Percentiles rank a stretch among this genome's conserved stretches.
phyloP scores from a whole-genome alignment of 257 asterid species.

The Plectranthus barbatus region DNA sequence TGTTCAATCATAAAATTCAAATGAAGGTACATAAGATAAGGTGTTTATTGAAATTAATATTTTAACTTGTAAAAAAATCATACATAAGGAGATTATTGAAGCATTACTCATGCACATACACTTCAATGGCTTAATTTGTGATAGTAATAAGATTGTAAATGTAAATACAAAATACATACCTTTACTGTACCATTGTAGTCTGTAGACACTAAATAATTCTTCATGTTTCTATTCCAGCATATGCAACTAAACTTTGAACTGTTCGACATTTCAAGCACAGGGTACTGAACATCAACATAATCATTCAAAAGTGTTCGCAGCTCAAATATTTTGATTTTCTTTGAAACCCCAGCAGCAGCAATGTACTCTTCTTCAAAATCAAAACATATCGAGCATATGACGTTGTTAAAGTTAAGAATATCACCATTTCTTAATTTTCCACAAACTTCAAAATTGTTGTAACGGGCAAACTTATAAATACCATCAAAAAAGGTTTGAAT shows the following conservation, averaged over 20 bases:
- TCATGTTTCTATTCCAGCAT: conserved; percentile 52
- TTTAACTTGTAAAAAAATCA: too few relatives aligned
- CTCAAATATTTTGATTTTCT: conserved; percentile 48
- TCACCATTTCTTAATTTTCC: conserved; percentile 33
- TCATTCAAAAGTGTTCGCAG: conserved; percentile 29
- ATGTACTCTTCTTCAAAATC: conserved; percentile 41
- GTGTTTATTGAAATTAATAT: too few relatives aligned
- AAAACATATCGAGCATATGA: conserved; percentile 42
- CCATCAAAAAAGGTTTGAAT: conserved; percentile 40
- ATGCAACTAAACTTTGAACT: conserved; percentile 39
- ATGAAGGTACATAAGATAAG: too few relatives aligned
- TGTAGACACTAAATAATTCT: conserved; percentile 37
- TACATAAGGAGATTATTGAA: too few relatives aligned
- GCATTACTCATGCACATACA: too few relatives aligned
- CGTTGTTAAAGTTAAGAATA: conserved; percentile 27
- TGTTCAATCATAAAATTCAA: too few relatives aligned
- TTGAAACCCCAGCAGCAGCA: conserved; percentile 49
- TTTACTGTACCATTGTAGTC: conserved; percentile 51
- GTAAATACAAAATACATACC: conserved; percentile 17
- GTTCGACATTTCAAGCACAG: conserved; percentile 38
- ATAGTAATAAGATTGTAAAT: too few relatives aligned
- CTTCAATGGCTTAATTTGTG: too few relatives aligned
- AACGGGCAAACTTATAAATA: conserved; percentile 42
- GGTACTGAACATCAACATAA: conserved; percentile 46
- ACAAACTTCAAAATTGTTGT: conserved; percentile 33